These are phyloP conservation scores for Chlamydomonas applanata DNA, from an alignment of 139 green algal genomes.

Conservation along the genomic window DNA sequence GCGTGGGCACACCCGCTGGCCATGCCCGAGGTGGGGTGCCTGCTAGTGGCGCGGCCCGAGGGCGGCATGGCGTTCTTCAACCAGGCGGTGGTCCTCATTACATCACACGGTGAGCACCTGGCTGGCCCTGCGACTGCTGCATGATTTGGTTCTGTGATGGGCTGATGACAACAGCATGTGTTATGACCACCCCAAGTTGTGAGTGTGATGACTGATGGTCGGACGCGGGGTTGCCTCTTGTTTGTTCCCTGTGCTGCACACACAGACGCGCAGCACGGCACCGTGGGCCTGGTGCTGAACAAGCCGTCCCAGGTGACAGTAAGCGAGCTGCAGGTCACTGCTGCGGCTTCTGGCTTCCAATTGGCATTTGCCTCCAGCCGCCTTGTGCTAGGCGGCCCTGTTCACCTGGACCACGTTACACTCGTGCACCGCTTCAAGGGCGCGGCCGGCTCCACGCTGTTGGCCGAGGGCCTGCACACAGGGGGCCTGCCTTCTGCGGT, in stretches of 20 bases:
- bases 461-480: conserved; percentile 18
- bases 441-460: conserved; percentile 4
- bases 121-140: neutral
- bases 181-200: neutral
- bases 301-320: conserved; percentile 39
- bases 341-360: conserved; percentile 32
- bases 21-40: conserved; percentile 34
- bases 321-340: conserved; percentile 32
- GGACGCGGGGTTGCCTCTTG: too few relatives aligned
- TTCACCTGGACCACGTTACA: conserved; percentile 48
- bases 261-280: conserved; percentile 31
- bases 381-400: conserved; percentile 43
- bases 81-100: conserved; percentile 34
- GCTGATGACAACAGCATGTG: neutral
- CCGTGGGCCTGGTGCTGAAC: conserved; percentile 48
- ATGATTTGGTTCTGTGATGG: neutral
- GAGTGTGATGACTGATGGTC: too few relatives aligned
- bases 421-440: conserved; percentile 47
- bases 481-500: conserved; percentile 45
- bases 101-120: conserved; percentile 27
- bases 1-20: conserved; percentile 23
- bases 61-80: conserved; percentile 32
- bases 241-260: neutral
- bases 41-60: conserved; percentile 31
- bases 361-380: conserved; percentile 35